phyloP scores from a whole-genome alignment of 345 rosid species.

The Noccaea caerulescens region DNA sequence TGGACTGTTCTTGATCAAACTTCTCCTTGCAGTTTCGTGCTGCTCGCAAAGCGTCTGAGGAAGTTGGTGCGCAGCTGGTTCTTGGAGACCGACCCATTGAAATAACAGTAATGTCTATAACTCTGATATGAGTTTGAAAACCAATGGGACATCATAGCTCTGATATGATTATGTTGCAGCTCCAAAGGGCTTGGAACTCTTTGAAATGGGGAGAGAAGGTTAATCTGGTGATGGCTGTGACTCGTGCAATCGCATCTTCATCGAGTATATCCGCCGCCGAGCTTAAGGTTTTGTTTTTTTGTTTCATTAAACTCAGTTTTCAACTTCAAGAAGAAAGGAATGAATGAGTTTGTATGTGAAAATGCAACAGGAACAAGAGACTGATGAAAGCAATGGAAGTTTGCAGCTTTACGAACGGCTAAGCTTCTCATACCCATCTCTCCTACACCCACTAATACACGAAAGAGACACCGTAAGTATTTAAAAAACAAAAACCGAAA shows the following conservation, averaged over 20 bases:
- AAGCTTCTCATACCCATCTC: constrained; percentile 74
- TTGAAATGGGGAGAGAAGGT: constrained; percentile 61
- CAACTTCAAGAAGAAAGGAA: neutral
- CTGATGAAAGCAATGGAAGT: constrained; percentile 42
- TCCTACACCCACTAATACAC: constrained; percentile 70
- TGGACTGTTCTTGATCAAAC: neutral
- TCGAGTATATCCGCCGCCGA: constrained; percentile 45
- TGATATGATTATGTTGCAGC: constrained; percentile 49
- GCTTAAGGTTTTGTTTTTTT: constrained; percentile 47
- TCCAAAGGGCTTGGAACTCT: constrained; percentile 83
- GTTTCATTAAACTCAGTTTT: neutral
- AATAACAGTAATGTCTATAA: constrained; percentile 56
- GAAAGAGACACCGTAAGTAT: constrained; percentile 82
- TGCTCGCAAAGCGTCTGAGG: constrained; percentile 76
- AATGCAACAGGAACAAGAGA: constrained; percentile 51
- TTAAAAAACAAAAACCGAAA: neutral
- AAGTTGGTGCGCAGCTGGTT: constrained; percentile 88
- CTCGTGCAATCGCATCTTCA: constrained; percentile 65
- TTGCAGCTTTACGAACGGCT: constrained; percentile 70
- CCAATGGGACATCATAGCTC: constrained; percentile 4
- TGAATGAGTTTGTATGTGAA: neutral
- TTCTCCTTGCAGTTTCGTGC: constrained; percentile 68
- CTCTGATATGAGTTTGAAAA: neutral
- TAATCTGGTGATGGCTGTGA: constrained; percentile 51
- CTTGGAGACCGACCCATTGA: constrained; percentile 91